Base-by-base conservation (phyloP, 495 filamentous ascomycete genomes). In the Lindgomyces ingoldianus region DNA sequence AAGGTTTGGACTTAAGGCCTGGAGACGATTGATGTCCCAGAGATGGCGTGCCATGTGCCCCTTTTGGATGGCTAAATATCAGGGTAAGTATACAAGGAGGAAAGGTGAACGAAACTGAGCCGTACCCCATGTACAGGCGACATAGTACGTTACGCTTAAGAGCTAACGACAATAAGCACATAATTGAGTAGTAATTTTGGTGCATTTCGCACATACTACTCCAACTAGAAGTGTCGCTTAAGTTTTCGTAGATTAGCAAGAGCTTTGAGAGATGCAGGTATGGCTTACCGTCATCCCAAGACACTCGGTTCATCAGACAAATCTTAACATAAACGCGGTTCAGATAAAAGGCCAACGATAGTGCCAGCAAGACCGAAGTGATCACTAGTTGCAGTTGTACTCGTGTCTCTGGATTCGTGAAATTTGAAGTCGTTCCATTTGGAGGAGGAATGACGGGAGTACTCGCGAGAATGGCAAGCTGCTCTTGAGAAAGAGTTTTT, bases 271-370 rank as follows among this genome's bases (percentile, higher is more conserved):
- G 4, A 4, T 3, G 2, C 22, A 25, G 2, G 2, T 4, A 4
- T 14, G 3, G 30, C 52, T 25, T 51, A 60, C 44, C 44, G 29
- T 60, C 57, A 51, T 60, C 57, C 57, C 57, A 60, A 25, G 45
- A 24, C 29, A 42, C n/a, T 1, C 19, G n/a, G 16, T 30, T 36
- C 44, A 51, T 60, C 45, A 60, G 26, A 26, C 57, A 39, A 14
- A 36, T 21, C 29, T 60, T 60, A 1, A 60, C 57, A 42, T 60
- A 60, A 22, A 51, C 18, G 24, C 57, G 44, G 19, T 60, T 60
- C 21, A 9, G 18, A 29, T 21, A 60, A 21, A 60, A 60, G 6
- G 51, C 12, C 3, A 51, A 2, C 25, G 46, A 27, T 3, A 60
- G 9, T 8, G 9, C 44, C 21, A 60, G 29, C 12, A 60, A 1